Base-by-base conservation (phyloP, 2,329 filamentous ascomycete species). In the Apiospora marii region DNA sequence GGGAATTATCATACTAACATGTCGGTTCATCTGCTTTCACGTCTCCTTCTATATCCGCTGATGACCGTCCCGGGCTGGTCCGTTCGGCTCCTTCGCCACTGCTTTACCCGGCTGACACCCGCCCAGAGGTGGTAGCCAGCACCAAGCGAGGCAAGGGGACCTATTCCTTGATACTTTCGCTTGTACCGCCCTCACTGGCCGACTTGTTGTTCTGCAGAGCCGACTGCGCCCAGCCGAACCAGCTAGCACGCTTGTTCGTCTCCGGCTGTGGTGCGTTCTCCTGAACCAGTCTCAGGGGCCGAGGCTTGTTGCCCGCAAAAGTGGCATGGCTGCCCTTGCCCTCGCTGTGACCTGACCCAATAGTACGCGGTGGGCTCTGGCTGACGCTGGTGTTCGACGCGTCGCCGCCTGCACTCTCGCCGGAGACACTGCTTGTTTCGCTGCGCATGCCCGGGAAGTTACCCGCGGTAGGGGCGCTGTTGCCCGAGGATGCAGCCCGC, bases 211-310 rank as follows among this genome's bases (percentile, higher is more conserved):
- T 80, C 80, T 85, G 86, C 79, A 81, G 83, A 41, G 79, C 81
- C 14, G 76, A 75, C 58, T 74, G 74, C 37, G 86, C 85, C 89
- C 90, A 92, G 16, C 89, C 89, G 72, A 92, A 87, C 91, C 91
- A 92, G 81, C 90, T 92, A 27, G 86, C 85, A 68, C 91, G 85
- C 84, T 92, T 92, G 78, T 87, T 88, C 71, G 83, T 80, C 70
- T 85, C 82, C 27, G 81, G 80, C 77, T 87, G 86, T 69, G 89
- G 88, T 30, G 83, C 81, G 76, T 92, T 92, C 84, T 97, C 94
- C 83, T 96, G 93, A 67, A 98, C 95, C 43, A 99, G 87, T 22
- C 96, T 89, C 75, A 99, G 85, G 8, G 96, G 96, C 48, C 95
- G 89, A 73, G 97, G 91, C 83, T 96, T 96, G 79, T 92, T 92